Evolutionary conservation across 2,329 filamentous ascomycete genomes (phyloP).

Genomic region (Chaetomiaceae sp.): DNA sequence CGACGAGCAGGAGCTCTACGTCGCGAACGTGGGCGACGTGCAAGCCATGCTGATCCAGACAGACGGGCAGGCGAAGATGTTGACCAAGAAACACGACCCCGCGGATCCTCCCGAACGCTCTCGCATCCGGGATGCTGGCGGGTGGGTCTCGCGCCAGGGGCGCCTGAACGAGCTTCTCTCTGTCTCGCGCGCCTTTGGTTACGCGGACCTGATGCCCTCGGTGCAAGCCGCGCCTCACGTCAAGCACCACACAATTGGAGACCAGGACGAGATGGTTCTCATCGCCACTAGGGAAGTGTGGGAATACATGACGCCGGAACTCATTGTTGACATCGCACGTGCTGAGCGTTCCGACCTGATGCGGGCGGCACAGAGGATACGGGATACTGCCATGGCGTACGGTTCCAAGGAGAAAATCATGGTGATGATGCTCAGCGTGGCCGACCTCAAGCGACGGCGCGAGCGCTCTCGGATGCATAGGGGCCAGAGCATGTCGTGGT

Average conservation of each 20-base stretch:
- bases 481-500: constrained; percentile 80
- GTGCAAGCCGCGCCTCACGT: constrained; percentile 89
- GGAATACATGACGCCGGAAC: constrained; percentile 86
- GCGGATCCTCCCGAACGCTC: constrained; percentile 78
- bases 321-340: constrained; percentile 86
- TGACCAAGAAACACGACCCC: constrained; percentile 91
- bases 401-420: constrained; percentile 93
- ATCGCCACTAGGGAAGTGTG: constrained; percentile 89
- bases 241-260: constrained; percentile 69
- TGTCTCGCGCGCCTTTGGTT: constrained; percentile 92
- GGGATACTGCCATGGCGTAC: constrained; percentile 92
- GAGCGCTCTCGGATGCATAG: constrained; percentile 69
- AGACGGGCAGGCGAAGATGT: constrained; percentile 73
- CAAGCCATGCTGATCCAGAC: constrained; percentile 93
- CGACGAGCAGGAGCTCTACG: constrained; percentile 82
- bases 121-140: constrained; percentile 88
- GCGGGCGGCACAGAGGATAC: constrained; percentile 88
- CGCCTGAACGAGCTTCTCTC: constrained; percentile 87
- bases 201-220: constrained; percentile 84
- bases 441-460: constrained; percentile 77
- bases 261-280: constrained; percentile 90
- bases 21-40: constrained; percentile 92
- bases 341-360: constrained; percentile 86
- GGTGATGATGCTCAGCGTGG: constrained; percentile 97
- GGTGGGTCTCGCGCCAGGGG: constrained; percentile 91